Conservation (phyloP, 2,329 filamentous ascomycete genomes). For the Beauveria caledonica region DNA sequence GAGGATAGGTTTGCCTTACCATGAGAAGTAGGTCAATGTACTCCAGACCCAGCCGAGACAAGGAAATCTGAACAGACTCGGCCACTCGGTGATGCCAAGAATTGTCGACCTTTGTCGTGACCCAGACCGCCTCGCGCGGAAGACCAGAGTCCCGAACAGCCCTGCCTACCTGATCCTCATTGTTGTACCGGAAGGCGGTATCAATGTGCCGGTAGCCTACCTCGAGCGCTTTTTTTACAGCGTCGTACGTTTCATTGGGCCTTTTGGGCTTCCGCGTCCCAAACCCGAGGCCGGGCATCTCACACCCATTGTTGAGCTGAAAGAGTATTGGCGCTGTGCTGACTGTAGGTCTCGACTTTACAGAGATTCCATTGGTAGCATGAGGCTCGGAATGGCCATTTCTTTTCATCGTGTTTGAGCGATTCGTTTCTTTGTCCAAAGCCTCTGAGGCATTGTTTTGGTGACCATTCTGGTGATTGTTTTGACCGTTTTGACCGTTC, state of each 20-base stretch:
- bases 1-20: background rate
- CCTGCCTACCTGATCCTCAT: conserved; percentile 5
- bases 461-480: background rate
- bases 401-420: background rate
- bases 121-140: background rate
- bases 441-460: background rate
- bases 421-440: background rate
- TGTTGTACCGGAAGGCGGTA: conserved; percentile 7
- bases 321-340: background rate
- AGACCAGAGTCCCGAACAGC: conserved; percentile 5
- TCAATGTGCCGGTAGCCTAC: conserved; percentile 6
- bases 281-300: conserved; percentile 4
- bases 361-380: background rate
- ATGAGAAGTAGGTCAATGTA: conserved; percentile 9
- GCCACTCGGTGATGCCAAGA: conserved; percentile 7
- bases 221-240: background rate
- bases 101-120: conserved; percentile 10
- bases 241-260: background rate
- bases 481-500: background rate
- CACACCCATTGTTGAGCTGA: background rate
- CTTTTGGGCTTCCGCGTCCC: conserved; percentile 2
- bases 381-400: background rate
- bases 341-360: background rate
- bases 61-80: conserved; percentile 3
- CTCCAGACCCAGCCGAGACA: background rate